Base-by-base conservation (phyloP, 2,329 filamentous ascomycete genomes). In the Mollisiaceae sp. region DNA sequence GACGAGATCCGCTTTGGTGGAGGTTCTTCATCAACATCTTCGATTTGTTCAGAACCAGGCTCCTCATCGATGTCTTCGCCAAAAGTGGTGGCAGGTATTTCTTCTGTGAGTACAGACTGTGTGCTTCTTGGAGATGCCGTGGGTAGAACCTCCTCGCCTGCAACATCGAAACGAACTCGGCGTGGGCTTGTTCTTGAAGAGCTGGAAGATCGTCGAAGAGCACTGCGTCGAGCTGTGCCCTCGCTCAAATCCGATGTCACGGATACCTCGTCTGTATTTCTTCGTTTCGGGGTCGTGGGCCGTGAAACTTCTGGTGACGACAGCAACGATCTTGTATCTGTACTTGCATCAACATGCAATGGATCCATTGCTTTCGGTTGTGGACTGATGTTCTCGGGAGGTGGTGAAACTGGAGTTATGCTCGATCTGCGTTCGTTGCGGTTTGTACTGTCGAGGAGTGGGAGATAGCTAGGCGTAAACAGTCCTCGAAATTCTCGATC, bases 391-490 rank as follows among this genome's bases (percentile, higher is more conserved):
- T 58, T 41, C 14, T 24, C 50, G 4, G 50, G 50, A 14, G 52
- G 55, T 11, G 66, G 62, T 8, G 67, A 62, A 6, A 32, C 39
- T 38, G 59, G 66, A 24, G 62, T 62, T 11, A 61, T 39, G 56
- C 72, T 73, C 47, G 67, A 69, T 68, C 67, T 70, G 58, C 70
- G 71, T 61, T 73, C 69, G 63, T 70, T 65, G 52, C 69, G 67
- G 64, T 62, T 68, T 4, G 66, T 69, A 32, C 69, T 80, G 69
- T 88, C 87, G 62, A 90, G 82, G 63, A 90, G 79, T 54, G 87
- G 86, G 63, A 90, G 81, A 72, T 85, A 90, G 67, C 79, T 83
- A 35, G 87, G 87, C 41, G 84, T 89, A 73, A 90, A 89, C 65
- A 90, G 77, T 67, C 87, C 87, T 68, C 83, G 82, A 69, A 90